Evolutionary conservation across 768 basidiomycete species (phyloP).

Genomic region (Podaxis sp.): DNA sequence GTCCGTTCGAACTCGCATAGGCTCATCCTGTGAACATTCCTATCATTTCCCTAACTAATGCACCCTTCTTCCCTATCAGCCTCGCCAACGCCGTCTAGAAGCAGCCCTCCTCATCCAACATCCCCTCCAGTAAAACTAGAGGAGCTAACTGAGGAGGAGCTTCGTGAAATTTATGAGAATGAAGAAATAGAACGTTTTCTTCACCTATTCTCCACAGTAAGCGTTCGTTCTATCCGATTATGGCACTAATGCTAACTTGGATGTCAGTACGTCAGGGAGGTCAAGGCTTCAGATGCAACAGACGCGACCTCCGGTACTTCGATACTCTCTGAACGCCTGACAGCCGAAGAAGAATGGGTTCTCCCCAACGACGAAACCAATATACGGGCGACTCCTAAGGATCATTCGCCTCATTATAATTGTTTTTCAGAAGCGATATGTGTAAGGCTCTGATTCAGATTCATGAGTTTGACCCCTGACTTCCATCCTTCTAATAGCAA

Average conservation of each 20-base stretch:
- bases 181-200: constrained; percentile 66
- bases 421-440: constrained; percentile 27
- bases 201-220: constrained; percentile 57
- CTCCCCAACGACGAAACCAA: not conserved
- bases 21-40: not conserved
- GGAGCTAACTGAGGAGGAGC: constrained; percentile 48
- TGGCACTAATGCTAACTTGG: not conserved
- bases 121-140: constrained; percentile 15
- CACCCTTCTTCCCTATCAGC: not conserved
- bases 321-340: not conserved
- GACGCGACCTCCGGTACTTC: constrained; percentile 10
- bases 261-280: constrained; percentile 60
- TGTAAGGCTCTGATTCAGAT: constrained; percentile 19
- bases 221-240: constrained; percentile 20
- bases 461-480: not conserved
- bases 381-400: not conserved
- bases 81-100: not conserved
- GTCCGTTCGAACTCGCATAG: not conserved
- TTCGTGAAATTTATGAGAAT: constrained; percentile 59
- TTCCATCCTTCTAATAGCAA: constrained; percentile 21
- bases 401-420: not conserved
- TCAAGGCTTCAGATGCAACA: constrained; percentile 31
- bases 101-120: not conserved
- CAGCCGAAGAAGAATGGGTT: constrained; percentile 19
- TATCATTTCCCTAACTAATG: not conserved